Evolutionary conservation across 2,329 filamentous ascomycete species (phyloP).

Genomic region (Diplodia corticola): DNA sequence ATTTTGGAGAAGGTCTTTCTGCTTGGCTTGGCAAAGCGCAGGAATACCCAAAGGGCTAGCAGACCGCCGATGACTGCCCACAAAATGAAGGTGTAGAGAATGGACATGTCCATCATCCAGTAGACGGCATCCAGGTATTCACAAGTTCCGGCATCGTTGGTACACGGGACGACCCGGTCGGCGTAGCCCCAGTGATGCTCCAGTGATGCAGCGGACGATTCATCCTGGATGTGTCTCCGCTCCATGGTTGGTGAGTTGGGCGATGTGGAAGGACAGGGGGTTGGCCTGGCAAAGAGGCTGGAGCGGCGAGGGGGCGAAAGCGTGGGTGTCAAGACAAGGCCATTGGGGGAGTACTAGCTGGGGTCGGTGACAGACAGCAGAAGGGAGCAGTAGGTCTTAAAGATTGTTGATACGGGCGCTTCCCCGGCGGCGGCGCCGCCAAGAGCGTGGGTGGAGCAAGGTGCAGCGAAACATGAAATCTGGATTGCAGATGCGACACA

Average conservation of each 20-base stretch:
- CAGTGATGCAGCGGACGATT: slow-evolving; percentile 39
- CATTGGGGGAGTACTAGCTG: neutral
- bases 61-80: slow-evolving; percentile 56
- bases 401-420: neutral
- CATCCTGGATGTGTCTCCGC: slow-evolving; percentile 51
- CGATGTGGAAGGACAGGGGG: too few relatives aligned
- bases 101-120: slow-evolving; percentile 53
- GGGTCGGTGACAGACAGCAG: neutral
- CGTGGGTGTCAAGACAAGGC: neutral
- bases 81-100: slow-evolving; percentile 58
- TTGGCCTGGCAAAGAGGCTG: neutral
- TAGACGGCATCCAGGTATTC: slow-evolving; percentile 60
- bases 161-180: slow-evolving; percentile 56
- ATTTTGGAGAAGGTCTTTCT: slow-evolving; percentile 24
- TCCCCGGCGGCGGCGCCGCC: slow-evolving; percentile 8
- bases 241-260: slow-evolving; percentile 1
- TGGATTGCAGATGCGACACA: slow-evolving; percentile 6
- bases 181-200: slow-evolving; percentile 60
- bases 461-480: neutral
- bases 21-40: slow-evolving; percentile 34
- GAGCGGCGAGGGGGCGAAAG: neutral
- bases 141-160: slow-evolving; percentile 59
- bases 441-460: neutral
- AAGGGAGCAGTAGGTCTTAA: slow-evolving; percentile 1
- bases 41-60: slow-evolving; percentile 46